Conservation (phyloP, 2,329 filamentous ascomycete species). For the Penicillium concentricum region DNA sequence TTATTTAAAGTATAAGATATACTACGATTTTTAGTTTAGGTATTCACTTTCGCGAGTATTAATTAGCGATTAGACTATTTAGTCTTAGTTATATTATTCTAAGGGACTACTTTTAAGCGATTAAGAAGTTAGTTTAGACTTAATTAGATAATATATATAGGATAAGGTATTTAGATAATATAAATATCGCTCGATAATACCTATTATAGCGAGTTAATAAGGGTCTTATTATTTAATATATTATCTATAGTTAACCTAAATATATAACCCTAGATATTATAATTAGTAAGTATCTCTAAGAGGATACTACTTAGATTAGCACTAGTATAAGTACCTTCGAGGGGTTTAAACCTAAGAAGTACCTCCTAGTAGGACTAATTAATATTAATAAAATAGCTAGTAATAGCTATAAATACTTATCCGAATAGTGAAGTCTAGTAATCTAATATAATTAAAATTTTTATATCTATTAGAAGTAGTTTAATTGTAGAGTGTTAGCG, state of each 20-base stretch:
- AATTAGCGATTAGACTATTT: neutral
- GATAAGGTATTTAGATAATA: neutral
- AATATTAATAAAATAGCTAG: neutral
- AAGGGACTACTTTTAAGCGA: neutral
- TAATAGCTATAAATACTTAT: neutral
- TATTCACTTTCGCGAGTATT: neutral
- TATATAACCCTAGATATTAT: neutral
- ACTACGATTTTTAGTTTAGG: neutral
- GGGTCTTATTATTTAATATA: neutral
- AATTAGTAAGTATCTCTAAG: neutral
- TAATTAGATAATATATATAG: neutral
- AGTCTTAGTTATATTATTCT: neutral
- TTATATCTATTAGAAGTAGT: neutral
- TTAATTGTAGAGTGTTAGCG: too few relatives aligned
- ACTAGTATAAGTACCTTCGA: neutral
- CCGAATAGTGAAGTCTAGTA: neutral
- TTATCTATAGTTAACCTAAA: neutral
- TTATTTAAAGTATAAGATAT: neutral
- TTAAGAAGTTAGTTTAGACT: neutral
- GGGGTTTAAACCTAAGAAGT: neutral
- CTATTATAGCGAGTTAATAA: neutral
- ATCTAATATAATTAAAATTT: neutral
- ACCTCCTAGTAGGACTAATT: neutral
- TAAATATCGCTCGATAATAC: neutral
- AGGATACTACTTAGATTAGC: neutral